phyloP scores from a whole-genome alignment of 768 basidiomycete species.

The Grammothele lineata region DNA sequence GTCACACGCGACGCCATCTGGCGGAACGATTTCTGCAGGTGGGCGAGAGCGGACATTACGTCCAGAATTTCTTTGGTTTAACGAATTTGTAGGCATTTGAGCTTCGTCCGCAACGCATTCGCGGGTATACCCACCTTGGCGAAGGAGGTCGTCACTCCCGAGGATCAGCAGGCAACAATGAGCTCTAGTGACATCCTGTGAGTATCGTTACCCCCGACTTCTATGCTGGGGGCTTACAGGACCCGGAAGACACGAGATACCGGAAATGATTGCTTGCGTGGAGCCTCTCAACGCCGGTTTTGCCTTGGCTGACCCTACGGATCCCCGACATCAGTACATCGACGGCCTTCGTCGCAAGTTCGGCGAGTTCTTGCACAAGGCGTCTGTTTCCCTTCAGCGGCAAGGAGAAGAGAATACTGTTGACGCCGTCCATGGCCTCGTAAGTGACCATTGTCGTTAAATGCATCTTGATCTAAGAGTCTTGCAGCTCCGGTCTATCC shows the following conservation, averaged over 20 bases:
- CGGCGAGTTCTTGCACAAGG: constrained; percentile 65
- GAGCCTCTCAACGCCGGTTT: constrained; percentile 63
- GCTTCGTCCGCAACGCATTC: constrained; percentile 71
- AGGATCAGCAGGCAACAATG: constrained; percentile 41
- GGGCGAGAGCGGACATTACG: no score
- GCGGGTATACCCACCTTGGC: constrained; percentile 67
- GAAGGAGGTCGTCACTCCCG: constrained; percentile 46
- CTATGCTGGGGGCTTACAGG: neutral
- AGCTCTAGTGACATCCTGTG: constrained; percentile 68
- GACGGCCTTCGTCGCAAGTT: constrained; percentile 53
- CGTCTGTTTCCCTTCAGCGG: constrained; percentile 60
- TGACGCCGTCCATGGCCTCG: constrained; percentile 73
- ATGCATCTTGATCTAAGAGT: neutral
- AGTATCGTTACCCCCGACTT: constrained; percentile 20
- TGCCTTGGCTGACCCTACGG: constrained; percentile 57
- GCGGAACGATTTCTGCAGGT: constrained; percentile 87
- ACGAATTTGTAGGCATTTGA: constrained; percentile 47
- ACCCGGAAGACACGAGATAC: constrained; percentile 55
- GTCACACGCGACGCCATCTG: constrained; percentile 55
- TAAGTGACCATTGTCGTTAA: constrained; percentile 26
- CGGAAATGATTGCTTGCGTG: constrained; percentile 70
- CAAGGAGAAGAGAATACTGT: constrained; percentile 81
- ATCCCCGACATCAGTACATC: constrained; percentile 64
- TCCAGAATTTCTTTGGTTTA: neutral
- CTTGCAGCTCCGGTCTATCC: constrained; percentile 57